These are phyloP conservation scores for Ceratocystis cacaofunesta DNA, from an alignment of 2,329 filamentous ascomycete species.

Conservation along the genomic window DNA sequence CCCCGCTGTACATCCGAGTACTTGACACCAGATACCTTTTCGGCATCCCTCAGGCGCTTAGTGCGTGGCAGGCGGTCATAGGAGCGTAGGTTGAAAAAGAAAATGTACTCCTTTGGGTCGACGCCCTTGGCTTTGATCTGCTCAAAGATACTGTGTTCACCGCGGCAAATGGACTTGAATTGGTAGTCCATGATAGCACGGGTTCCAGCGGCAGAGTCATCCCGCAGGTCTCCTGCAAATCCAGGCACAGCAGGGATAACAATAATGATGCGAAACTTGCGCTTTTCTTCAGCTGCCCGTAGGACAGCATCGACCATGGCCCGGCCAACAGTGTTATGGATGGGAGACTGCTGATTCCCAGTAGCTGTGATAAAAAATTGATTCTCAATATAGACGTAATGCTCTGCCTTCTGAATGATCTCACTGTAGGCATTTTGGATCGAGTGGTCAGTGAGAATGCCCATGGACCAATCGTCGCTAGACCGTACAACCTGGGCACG, in stretches of 20 bases:
- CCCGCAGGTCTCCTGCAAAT: constrained; percentile 79
- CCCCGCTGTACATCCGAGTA: constrained; percentile 81
- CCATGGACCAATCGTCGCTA: constrained; percentile 85
- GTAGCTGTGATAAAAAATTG: constrained; percentile 98
- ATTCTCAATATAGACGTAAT: constrained; percentile 95
- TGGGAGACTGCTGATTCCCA: constrained; percentile 68
- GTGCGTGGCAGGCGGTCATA: constrained; percentile 89
- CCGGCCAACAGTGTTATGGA: constrained; percentile 74
- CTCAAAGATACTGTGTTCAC: constrained; percentile 78
- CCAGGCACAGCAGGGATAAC: constrained; percentile 84
- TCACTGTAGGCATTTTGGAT: constrained; percentile 81
- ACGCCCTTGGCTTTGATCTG: constrained; percentile 58
- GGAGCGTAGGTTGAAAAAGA: constrained; percentile 83
- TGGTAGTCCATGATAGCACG: constrained; percentile 97
- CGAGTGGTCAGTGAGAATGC: constrained; percentile 68
- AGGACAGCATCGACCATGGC: constrained; percentile 87
- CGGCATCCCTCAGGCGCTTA: constrained; percentile 53
- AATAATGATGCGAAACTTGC: constrained; percentile 84
- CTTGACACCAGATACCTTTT: constrained; percentile 65
- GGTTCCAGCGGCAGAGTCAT: constrained; percentile 71
- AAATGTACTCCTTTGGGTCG: constrained; percentile 67
- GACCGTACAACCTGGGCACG: constrained; percentile 78
- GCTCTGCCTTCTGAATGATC: constrained; percentile 71
- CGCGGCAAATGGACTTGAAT: constrained; percentile 87
- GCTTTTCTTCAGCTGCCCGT: constrained; percentile 60